phyloP scores from a whole-genome alignment of 2,329 filamentous ascomycete genomes.

The Pseudogymnoascus sp. region DNA sequence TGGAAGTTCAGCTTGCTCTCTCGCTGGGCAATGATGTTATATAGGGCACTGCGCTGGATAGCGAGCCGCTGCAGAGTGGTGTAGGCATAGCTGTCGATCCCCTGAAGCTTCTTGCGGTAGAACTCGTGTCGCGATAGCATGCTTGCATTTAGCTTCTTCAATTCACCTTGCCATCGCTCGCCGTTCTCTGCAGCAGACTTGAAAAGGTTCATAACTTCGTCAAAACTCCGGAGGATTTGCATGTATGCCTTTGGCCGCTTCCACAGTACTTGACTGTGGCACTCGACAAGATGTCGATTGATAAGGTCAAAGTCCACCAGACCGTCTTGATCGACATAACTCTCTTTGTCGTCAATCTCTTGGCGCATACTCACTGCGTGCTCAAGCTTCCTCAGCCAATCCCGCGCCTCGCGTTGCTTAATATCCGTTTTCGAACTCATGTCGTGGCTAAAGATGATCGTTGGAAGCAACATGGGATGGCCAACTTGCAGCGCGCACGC shows the following conservation, averaged over 20 bases:
- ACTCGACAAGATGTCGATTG: slow-evolving; percentile 56
- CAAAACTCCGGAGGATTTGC: slow-evolving; percentile 45
- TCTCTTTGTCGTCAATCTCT: slow-evolving; percentile 28
- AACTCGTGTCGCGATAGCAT: slow-evolving; percentile 51
- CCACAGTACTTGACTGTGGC: slow-evolving; percentile 56
- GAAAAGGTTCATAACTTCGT: slow-evolving; percentile 30
- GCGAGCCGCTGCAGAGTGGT: slow-evolving; percentile 53
- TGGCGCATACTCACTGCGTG: slow-evolving; percentile 55
- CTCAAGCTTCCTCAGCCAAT: slow-evolving; percentile 55
- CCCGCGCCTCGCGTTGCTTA: slow-evolving; percentile 54
- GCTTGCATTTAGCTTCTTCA: slow-evolving; percentile 43
- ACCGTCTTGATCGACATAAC: slow-evolving; percentile 45
- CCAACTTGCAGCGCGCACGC: slow-evolving; percentile 45
- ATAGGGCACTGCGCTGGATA: slow-evolving; percentile 54
- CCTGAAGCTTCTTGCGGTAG: slow-evolving; percentile 52
- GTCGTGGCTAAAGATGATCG: slow-evolving; percentile 53
- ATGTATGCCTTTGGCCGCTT: slow-evolving; percentile 56
- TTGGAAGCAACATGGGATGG: slow-evolving; percentile 53
- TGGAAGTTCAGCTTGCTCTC: slow-evolving; percentile 57
- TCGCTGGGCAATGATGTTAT: slow-evolving; percentile 59
- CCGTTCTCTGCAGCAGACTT: not conserved
- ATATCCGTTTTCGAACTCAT: slow-evolving; percentile 48
- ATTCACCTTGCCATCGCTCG: slow-evolving; percentile 19
- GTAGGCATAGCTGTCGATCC: slow-evolving; percentile 55
- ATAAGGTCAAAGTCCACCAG: slow-evolving; percentile 52